Evolutionary conservation across 441 rosid species (phyloP).

Genomic region (Theobroma grandiflorum): DNA sequence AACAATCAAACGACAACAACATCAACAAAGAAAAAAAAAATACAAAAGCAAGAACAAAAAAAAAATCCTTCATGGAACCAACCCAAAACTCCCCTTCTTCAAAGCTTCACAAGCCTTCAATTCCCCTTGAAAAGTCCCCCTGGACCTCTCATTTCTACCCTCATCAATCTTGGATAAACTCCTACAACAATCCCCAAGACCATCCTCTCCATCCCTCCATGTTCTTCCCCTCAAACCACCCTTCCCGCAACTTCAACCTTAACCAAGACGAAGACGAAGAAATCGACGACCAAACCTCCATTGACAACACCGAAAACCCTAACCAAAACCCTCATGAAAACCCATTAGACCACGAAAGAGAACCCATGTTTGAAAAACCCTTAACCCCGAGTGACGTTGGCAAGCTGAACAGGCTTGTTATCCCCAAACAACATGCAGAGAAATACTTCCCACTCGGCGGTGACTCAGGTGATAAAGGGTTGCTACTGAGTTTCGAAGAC

Average conservation of each 20-base stretch:
- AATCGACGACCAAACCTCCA: slow-evolving; percentile 20
- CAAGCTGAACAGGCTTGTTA: slow-evolving; percentile 92
- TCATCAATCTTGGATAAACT: slow-evolving; percentile 27
- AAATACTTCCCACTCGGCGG: slow-evolving; percentile 76
- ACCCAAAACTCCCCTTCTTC: slow-evolving; percentile 33
- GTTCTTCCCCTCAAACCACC: slow-evolving; percentile 39
- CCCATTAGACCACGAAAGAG: slow-evolving; percentile 36
- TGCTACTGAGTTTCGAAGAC: slow-evolving; percentile 82
- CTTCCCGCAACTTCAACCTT: slow-evolving; percentile 45
- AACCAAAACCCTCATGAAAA: neutral
- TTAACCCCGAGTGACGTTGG: slow-evolving; percentile 98
- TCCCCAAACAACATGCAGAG: slow-evolving; percentile 97
- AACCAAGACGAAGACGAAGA: slow-evolving; percentile 47
- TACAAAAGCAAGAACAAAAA: neutral
- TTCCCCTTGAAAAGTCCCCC: slow-evolving; percentile 27
- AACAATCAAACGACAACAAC: slow-evolving; percentile 37
- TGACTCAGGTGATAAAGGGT: slow-evolving; percentile 68
- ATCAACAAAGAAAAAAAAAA: slow-evolving; percentile 21
- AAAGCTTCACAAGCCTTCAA: slow-evolving; percentile 17
- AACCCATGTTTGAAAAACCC: slow-evolving; percentile 83
- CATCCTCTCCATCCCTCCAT: slow-evolving; percentile 25
- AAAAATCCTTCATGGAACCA: slow-evolving; percentile 41
- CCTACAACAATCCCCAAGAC: slow-evolving; percentile 22
- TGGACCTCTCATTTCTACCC: slow-evolving; percentile 34
- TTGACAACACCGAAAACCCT: neutral